These are phyloP conservation scores for Scolecobasidium constrictum DNA, from an alignment of 2,329 filamentous ascomycete genomes.

Conservation along the genomic window DNA sequence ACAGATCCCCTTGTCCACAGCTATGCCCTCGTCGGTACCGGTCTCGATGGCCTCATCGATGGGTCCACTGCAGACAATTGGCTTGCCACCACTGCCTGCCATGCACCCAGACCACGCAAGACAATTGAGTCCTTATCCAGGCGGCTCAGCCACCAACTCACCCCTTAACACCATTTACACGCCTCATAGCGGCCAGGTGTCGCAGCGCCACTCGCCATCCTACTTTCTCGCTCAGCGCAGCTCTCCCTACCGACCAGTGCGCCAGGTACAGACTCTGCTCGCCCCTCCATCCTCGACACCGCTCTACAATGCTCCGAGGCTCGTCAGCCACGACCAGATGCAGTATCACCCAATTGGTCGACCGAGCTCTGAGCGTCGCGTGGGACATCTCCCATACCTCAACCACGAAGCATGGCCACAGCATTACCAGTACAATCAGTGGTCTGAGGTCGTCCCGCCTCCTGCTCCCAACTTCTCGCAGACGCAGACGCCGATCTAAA, in stretches of 20 bases:
- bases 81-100: slow-evolving; percentile 16
- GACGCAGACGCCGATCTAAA: background rate
- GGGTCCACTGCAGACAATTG: slow-evolving; percentile 7
- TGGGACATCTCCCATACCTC: slow-evolving; percentile 30
- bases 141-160: slow-evolving; percentile 46
- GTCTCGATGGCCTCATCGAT: slow-evolving; percentile 21
- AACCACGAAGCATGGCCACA: slow-evolving; percentile 27
- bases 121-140: slow-evolving; percentile 40
- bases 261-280: slow-evolving; percentile 80
- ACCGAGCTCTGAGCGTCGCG: slow-evolving; percentile 32
- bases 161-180: slow-evolving; percentile 54
- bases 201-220: slow-evolving; percentile 72
- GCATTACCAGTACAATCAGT: slow-evolving; percentile 26
- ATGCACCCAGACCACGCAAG: slow-evolving; percentile 28
- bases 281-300: slow-evolving; percentile 64
- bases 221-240: slow-evolving; percentile 78
- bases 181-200: slow-evolving; percentile 44
- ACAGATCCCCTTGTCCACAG: slow-evolving; percentile 23
- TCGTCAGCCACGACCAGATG: slow-evolving; percentile 37
- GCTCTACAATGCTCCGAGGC: slow-evolving; percentile 45
- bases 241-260: slow-evolving; percentile 86
- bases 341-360: slow-evolving; percentile 39
- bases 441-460: slow-evolving; percentile 14
- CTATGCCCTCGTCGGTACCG: too few species aligned
- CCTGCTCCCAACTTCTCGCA: slow-evolving; percentile 5